phyloP scores from a whole-genome alignment of 768 basidiomycete genomes.

The Termitomyces sp. region DNA sequence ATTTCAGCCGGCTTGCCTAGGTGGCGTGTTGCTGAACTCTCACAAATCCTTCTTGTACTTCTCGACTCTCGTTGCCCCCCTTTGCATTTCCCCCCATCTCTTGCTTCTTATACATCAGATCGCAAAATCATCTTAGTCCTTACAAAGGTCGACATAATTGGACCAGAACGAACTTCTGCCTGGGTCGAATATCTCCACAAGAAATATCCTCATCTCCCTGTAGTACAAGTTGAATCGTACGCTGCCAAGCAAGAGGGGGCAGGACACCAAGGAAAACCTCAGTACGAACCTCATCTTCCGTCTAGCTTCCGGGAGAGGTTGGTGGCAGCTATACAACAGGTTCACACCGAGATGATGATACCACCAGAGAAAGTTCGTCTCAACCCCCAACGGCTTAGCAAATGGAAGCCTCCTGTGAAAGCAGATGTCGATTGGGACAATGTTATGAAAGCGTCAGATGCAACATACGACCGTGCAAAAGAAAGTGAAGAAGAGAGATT shows the following conservation, averaged over 20 bases:
- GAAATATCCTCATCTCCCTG: conserved; percentile 49
- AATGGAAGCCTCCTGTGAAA: conserved; percentile 69
- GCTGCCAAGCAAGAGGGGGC: conserved; percentile 40
- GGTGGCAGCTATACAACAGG: conserved; percentile 58
- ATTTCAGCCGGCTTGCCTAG: conserved; percentile 32
- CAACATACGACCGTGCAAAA: conserved; percentile 35
- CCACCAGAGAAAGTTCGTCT: conserved; percentile 59
- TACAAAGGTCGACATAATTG: conserved; percentile 87
- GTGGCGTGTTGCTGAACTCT: conserved; percentile 93
- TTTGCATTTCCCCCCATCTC: conserved; percentile 81
- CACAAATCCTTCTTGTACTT: conserved; percentile 83
- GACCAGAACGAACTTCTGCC: conserved; percentile 54
- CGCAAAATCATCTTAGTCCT: conserved; percentile 68
- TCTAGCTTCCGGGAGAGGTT: conserved; percentile 59
- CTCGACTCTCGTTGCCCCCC: conserved; percentile 89
- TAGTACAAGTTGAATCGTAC: conserved; percentile 81
- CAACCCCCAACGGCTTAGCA: conserved; percentile 45
- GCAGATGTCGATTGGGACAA: conserved; percentile 71
- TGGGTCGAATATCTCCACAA: conserved; percentile 64
- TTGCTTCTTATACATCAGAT: conserved; percentile 59
- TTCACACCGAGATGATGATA: conserved; percentile 63
- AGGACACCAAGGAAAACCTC: conserved; percentile 43
- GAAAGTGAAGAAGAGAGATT: conserved; percentile 25
- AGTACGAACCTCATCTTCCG: conserved; percentile 67
- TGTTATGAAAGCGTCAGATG: conserved; percentile 44